A percentile compares a stretch with the other conserved stretches of the same genome.
These are phyloP conservation scores for Paraphaeosphaeria minitans DNA, from an alignment of 2,329 filamentous ascomycete species.

Conservation along the genomic window DNA sequence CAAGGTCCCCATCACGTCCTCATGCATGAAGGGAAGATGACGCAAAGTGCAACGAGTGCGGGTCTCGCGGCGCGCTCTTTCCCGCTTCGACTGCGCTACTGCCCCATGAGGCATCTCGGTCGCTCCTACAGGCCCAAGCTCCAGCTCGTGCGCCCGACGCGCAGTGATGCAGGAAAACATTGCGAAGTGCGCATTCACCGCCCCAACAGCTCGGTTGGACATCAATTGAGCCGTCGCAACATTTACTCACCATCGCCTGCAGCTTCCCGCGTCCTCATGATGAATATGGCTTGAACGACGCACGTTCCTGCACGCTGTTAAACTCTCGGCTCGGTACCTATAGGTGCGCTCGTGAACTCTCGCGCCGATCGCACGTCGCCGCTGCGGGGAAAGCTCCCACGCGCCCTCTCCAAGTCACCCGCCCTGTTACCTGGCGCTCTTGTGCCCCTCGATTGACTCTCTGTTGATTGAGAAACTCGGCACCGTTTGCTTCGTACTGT, in stretches of 20 bases:
- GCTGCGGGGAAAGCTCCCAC: slow-evolving; percentile 35
- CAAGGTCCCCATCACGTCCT: not conserved
- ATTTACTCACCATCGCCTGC: not conserved
- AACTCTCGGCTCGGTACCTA: slow-evolving; percentile 24
- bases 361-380: slow-evolving; percentile 28
- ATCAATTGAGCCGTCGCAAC: slow-evolving; percentile 12
- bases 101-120: not conserved
- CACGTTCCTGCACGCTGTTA: not conserved
- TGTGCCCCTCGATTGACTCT: slow-evolving; percentile 6
- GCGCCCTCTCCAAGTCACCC: slow-evolving; percentile 17
- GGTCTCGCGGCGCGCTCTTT: slow-evolving; percentile 5
- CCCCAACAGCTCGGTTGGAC: not conserved
- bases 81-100: slow-evolving; percentile 2
- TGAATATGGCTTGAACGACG: slow-evolving; percentile 20
- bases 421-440: slow-evolving; percentile 7
- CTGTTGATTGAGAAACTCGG: not conserved
- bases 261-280: slow-evolving; percentile 22
- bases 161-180: slow-evolving; percentile 3
- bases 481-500: slow-evolving; percentile 5
- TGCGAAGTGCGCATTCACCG: not conserved
- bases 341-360: slow-evolving; percentile 24
- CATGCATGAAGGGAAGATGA: slow-evolving; percentile 1
- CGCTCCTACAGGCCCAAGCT: slow-evolving; percentile 5
- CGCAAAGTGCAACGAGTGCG: not conserved
- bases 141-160: slow-evolving; percentile 4